Base-by-base conservation (phyloP, 176 grass and related monocot genomes). In the Canna indica region DNA sequence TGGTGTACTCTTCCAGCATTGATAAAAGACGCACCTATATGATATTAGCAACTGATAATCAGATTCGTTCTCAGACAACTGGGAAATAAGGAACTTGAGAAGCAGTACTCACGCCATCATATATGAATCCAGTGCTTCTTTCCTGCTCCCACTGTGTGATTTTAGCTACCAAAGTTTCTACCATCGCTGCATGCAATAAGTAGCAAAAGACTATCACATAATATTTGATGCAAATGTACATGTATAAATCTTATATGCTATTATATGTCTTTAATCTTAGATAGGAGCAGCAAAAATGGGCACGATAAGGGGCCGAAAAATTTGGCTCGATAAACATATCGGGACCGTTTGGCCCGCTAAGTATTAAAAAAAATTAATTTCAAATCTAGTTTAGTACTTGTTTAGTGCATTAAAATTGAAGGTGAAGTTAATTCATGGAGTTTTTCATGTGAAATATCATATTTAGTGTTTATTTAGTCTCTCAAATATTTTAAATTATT, bases 61-160 rank as follows among this genome's bases (percentile, higher is more conserved):
- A 16, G 10, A 5, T 22, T 54, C 59, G 45, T 58, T 34, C 4
- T n/a, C 10, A 24, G 50, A 65, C 10, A 1, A 10, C 4, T n/a
- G 25, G 15, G 56, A 61, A 17, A 50, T 15, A 12, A 85, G 47
- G 4, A 68, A 16, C 61, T 41, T 22, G 13, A 31, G 42, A 63
- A 47, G 0, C 28, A 70, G 66, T 59, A 41, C 76, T 68, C 88
- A 94, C 90, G 0, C 90, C 80, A 72, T 94, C 86, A 36, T 94
- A 94, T 38, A 73, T 86, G 73, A 94, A 89, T 50, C 63, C 64
- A 0, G 77, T 86, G 58, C 69, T 80, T 71, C 80, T 85, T 82
- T 97, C 84, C 69, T 69, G 80, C 77, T 97, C 79, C 94, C 94
- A 92, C 53, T 72, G 84, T 68, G 48, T 39, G 59, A 87, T 79